These are phyloP conservation scores for Hyaloperonospora brassicae DNA, from an alignment of 352 stramenopile species.

Conservation along the genomic window DNA sequence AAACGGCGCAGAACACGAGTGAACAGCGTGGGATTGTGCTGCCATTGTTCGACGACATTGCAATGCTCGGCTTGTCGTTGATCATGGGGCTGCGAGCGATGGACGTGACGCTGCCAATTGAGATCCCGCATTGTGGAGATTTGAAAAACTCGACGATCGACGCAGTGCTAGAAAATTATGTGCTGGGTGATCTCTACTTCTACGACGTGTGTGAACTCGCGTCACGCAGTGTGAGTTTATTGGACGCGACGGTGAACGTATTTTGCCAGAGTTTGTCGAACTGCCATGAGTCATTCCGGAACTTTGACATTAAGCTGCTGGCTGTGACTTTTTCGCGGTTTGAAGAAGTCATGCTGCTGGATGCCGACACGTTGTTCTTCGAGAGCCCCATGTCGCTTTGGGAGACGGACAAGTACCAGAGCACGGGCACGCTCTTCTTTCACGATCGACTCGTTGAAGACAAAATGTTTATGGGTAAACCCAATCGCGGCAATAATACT, in stretches of 20 bases:
- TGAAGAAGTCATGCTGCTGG: conserved; percentile 37
- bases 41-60: conserved; percentile 27
- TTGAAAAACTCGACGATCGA: conserved; percentile 7
- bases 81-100: conserved; percentile 26
- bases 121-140: conserved; percentile 37
- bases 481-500: not conserved
- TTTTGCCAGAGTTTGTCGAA: conserved; percentile 24
- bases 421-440: conserved; percentile 38
- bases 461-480: conserved; percentile 23
- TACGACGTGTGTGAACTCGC: conserved; percentile 27
- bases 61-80: conserved; percentile 19
- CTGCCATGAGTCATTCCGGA: conserved; percentile 28
- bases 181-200: conserved; percentile 13
- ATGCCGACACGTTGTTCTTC: too few species aligned
- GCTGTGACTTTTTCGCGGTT: conserved; percentile 34
- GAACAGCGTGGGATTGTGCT: conserved; percentile 22
- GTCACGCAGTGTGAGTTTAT: not conserved
- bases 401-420: conserved; percentile 20
- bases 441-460: conserved; percentile 36
- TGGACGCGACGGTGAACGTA: conserved; percentile 12
- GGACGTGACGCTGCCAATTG: conserved; percentile 19
- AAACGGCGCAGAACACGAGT: conserved; percentile 12
- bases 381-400: conserved; percentile 16
- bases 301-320: conserved; percentile 27
- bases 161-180: conserved; percentile 8